These are phyloP conservation scores for Fusarium pseudoanthophilum DNA, from an alignment of 2,329 filamentous ascomycete genomes.

Conservation along the genomic window DNA sequence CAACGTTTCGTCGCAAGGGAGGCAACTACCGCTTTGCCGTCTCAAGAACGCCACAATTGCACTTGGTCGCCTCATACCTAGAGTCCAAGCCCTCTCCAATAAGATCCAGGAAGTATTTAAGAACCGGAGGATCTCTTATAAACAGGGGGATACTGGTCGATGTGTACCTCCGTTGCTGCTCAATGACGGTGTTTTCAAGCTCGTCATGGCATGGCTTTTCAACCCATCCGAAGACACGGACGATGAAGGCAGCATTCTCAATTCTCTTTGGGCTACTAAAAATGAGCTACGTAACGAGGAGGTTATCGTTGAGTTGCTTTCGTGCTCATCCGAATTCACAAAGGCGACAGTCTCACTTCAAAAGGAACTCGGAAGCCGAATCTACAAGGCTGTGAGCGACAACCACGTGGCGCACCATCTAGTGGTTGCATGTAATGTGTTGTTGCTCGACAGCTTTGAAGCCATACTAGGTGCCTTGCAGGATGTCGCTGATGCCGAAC, in stretches of 20 bases:
- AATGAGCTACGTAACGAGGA: neutral
- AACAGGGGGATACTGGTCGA: too few species aligned
- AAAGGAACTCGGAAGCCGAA: neutral
- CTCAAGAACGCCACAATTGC: accelerated
- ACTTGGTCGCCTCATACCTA: accelerated
- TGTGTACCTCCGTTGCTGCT: accelerated
- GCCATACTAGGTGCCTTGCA: neutral
- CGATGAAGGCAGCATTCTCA: neutral
- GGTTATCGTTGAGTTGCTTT: neutral
- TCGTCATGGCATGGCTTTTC: neutral
- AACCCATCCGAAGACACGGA: accelerated
- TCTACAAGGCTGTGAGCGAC: too few species aligned
- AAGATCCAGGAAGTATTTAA: neutral
- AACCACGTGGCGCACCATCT: neutral
- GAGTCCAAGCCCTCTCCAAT: neutral
- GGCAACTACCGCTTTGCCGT: neutral
- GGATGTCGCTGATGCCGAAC: too few species aligned
- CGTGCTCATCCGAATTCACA: neutral
- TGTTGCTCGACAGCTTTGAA: neutral
- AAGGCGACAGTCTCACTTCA: neutral
- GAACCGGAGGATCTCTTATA: accelerated
- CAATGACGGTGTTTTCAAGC: neutral
- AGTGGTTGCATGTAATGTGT: neutral
- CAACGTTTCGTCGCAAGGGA: neutral
- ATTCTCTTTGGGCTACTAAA: neutral